These are phyloP conservation scores for Erysimum cheiri DNA, from an alignment of 441 rosid genomes.

Conservation along the genomic window DNA sequence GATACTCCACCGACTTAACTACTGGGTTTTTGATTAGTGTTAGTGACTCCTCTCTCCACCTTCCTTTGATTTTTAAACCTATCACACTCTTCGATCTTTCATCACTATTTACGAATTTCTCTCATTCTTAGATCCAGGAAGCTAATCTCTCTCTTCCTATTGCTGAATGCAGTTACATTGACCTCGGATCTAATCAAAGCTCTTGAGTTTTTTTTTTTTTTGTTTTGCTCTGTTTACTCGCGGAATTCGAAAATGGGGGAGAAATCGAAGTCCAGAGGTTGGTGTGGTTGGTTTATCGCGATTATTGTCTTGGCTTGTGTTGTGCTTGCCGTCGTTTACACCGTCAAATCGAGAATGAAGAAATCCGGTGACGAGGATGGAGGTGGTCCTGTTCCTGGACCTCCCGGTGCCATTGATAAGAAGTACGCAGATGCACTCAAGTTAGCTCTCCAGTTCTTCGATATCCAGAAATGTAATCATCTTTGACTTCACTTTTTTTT, in stretches of 20 bases:
- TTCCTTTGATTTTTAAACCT: constrained; percentile 17
- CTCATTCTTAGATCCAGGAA: constrained; percentile 31
- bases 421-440: constrained; percentile 86
- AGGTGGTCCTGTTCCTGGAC: constrained; percentile 62
- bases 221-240: neutral
- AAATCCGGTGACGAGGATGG: constrained; percentile 48
- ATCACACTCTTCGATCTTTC: neutral
- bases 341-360: constrained; percentile 50
- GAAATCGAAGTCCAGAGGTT: constrained; percentile 65
- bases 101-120: neutral
- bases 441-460: constrained; percentile 81
- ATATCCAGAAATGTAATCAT: constrained; percentile 77
- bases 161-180: constrained; percentile 20
- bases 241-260: constrained; percentile 49
- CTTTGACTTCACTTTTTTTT: neutral
- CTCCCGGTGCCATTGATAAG: constrained; percentile 77
- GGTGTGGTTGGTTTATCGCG: constrained; percentile 67
- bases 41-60: constrained; percentile 36
- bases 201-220: neutral
- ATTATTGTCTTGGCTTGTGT: constrained; percentile 56
- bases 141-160: neutral
- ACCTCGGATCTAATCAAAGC: constrained; percentile 24
- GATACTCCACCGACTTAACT: constrained; percentile 38
- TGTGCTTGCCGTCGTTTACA: constrained; percentile 58
- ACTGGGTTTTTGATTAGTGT: neutral